Base-by-base conservation (phyloP, 495 filamentous ascomycete species). In the Recurvomyces mirabilis region DNA sequence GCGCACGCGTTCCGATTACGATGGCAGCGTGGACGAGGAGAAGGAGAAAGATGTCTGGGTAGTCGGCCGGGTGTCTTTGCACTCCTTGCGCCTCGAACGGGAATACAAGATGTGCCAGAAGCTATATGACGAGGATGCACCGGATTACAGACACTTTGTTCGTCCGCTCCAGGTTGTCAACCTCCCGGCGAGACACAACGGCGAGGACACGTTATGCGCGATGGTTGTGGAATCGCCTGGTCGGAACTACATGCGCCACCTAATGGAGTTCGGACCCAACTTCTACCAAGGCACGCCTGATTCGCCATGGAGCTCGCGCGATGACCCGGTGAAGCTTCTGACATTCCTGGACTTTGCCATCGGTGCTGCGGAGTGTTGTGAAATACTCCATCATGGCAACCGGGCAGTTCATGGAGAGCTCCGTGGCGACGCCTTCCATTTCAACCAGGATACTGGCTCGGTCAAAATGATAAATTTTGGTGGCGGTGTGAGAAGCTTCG, bases 271-370 rank as follows among this genome's bases (percentile, higher is more conserved):
- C 38, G 86, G 87, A 2, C 83, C 84, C 20, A 82, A 84, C 14
- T 81, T 31, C 13, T 66, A 60, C 38, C 47, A 74, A 46, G 64
- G 44, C 68, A 72, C 3, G 66, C 63, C 66, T 14, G 65, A 66
- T 6, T 62, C 69, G 14, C 45, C 34, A 33, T n/a, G n/a, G 6
- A 74, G 71, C 42, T 51, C 56, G 60, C 62, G 68, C 59, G 3
- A 68, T 3, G 67, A 73, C 35, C 75, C 75, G 21, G 71, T 89
- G 9, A 74, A 81, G 41, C 65, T 93, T 11, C 63, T 77, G 21
- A 67, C 72, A 7, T 94, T 93, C 57, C 70, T 94, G 1, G 82
- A 89, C 53, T 93, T 94, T 58, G 87, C 86, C 12, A 79, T 93
- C 44, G 86, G 86, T 19, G 84, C 86, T 5, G 75, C 80, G 13